Conservation (phyloP, 768 basidiomycete species). For the Auricularia sp. region DNA sequence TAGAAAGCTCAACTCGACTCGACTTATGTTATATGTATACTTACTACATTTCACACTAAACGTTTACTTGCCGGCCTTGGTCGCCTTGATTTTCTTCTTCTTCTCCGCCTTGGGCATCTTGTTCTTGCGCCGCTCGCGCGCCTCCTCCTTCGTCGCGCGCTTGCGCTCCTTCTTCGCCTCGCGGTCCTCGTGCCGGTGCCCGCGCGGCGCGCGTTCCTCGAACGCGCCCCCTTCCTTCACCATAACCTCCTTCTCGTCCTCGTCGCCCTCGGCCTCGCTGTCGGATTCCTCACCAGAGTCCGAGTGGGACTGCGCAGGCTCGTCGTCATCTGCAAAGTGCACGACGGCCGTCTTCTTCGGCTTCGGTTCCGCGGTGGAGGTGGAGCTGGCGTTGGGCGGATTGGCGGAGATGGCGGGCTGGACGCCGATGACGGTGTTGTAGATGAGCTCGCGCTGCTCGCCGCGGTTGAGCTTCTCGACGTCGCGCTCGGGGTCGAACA, state of each 20-base stretch:
- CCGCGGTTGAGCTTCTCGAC: conserved; percentile 65
- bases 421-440: conserved; percentile 77
- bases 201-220: conserved; percentile 54
- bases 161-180: conserved; percentile 93
- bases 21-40: too few species aligned
- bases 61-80: neutral
- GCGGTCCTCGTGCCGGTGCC: conserved; percentile 87
- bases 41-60: too few species aligned
- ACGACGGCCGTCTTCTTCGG: neutral
- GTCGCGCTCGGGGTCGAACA: conserved; percentile 91
- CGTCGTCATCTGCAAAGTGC: conserved; percentile 16
- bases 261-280: conserved; percentile 25
- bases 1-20: too few species aligned
- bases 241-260: conserved; percentile 16
- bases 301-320: conserved; percentile 19
- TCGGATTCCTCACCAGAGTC: conserved; percentile 24
- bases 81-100: conserved; percentile 65
- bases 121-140: conserved; percentile 75
- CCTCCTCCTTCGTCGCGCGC: conserved; percentile 76
- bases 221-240: conserved; percentile 15
- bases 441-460: conserved; percentile 67
- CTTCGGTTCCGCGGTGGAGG: neutral
- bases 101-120: conserved; percentile 97
- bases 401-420: conserved; percentile 19
- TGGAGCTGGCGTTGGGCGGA: conserved; percentile 2